Evolutionary conservation across 2,329 filamentous ascomycete genomes (phyloP).

Genomic region (Botryotinia globosa): DNA sequence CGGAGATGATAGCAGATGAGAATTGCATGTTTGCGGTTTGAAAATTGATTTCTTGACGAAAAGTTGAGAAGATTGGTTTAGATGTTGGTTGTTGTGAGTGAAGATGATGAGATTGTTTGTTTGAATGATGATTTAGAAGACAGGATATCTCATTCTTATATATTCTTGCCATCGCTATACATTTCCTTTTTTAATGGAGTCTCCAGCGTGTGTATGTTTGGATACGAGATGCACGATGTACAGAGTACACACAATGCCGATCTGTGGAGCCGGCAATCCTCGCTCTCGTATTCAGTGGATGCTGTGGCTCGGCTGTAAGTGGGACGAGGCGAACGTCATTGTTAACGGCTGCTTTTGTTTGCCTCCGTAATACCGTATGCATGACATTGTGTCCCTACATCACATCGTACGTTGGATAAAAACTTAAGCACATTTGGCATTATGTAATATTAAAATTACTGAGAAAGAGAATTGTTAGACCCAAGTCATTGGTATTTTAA

Average conservation of each 20-base stretch:
- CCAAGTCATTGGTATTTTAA: not conserved
- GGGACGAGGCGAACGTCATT: not conserved
- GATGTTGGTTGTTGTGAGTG: not conserved
- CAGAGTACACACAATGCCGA: not conserved
- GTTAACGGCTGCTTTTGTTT: not conserved
- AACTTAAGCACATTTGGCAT: not conserved
- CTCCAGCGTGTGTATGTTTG: not conserved
- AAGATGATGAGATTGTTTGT: not conserved
- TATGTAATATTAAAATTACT: not conserved
- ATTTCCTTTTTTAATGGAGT: not conserved
- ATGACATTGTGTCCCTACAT: not conserved
- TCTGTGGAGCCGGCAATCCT: constrained; percentile 29
- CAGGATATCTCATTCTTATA: not conserved
- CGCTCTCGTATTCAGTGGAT: constrained; percentile 45
- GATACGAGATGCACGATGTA: constrained; percentile 5
- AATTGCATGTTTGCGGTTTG: constrained; percentile 8
- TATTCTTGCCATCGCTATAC: not conserved
- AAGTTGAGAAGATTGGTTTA: not conserved
- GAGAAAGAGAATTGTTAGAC: not conserved
- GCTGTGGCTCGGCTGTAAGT: not conserved
- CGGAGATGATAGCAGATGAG: not conserved
- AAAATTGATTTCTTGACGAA: not conserved
- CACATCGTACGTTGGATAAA: not conserved
- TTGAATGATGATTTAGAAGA: not conserved
- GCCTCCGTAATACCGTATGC: too few species aligned